Percentiles rank a stretch among this genome's conserved stretches.
These are phyloP conservation scores for Monilinia vaccinii-corymbosi DNA, from an alignment of 2,329 filamentous ascomycete species.

Conservation along the genomic window DNA sequence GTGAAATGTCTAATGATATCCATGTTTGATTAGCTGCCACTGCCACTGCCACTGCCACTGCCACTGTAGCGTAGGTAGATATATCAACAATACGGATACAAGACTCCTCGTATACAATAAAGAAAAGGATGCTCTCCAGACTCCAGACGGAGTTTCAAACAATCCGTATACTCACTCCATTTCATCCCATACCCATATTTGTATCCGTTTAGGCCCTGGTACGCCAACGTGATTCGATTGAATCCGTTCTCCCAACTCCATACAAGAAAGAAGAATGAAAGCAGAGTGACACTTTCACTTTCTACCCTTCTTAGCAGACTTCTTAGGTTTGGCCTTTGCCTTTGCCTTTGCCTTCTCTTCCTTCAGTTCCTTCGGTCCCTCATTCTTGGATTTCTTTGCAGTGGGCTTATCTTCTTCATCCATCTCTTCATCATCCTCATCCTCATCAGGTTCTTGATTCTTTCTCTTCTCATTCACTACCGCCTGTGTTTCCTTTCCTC, in stretches of 20 bases:
- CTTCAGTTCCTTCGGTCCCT: neutral
- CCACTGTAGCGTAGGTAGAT: no score
- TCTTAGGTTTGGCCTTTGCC: no score
- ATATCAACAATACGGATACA: no score
- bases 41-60: no score
- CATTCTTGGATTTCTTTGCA: slow-evolving; percentile 1
- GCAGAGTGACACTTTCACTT: slow-evolving; percentile 1
- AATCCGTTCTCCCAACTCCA: neutral
- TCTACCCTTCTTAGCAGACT: neutral
- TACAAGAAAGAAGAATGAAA: neutral
- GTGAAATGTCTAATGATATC: neutral
- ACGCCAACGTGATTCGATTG: neutral
- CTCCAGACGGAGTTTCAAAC: no score
- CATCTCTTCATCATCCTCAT: neutral
- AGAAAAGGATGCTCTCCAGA: neutral
- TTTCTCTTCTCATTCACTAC: slow-evolving; percentile 6
- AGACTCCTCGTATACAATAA: no score
- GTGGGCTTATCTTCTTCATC: neutral
- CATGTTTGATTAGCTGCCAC: neutral
- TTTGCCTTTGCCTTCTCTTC: neutral
- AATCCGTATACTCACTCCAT: neutral
- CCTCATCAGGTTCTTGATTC: neutral
- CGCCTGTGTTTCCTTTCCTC: neutral
- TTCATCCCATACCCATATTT: neutral
- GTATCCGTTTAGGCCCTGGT: neutral